Base-by-base conservation (phyloP, 257 asterid genomes). In the Solanum gracilifrons region DNA sequence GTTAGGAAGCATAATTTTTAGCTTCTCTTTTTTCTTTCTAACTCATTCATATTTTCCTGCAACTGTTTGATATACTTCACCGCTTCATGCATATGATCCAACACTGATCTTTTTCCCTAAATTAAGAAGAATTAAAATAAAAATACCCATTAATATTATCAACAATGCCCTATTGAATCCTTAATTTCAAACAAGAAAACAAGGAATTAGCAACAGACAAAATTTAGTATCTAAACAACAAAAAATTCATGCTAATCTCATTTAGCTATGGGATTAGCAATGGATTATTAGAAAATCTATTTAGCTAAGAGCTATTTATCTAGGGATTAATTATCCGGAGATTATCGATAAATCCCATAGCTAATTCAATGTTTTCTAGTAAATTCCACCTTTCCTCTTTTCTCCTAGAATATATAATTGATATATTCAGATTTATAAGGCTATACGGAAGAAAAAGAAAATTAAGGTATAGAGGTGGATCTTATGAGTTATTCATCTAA, bases 21-120 rank as follows among this genome's bases (percentile, higher is more conserved):
- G 85, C 8, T 85, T 82, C 8, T 91, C 92, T 87, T 91, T 86
- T 62, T 79, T 6, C 3, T 37, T 33, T 90, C 29, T 89, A 90
- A 60, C 69, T 90, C 90, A 10, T 88, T 88, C 25, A 92, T 84
- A 35, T 87, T 93, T 23, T 85, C 88, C 75, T 92, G 88, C 93
- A 83, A 86, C 51, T 90, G 51, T 25, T 48, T 89, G 66, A 94
- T 95, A 86, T 94, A 94, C 21, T 60, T 93, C 66, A 86, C 90
- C 0, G 95, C 89, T 74, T 89, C 91, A 16, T 91, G 84, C 85
- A 92, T 86, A 25, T 92, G 94, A 80, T 95, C 95, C 1, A 91
- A 83, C 58, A 87, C 90, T 0, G 95, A 88, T 9, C 93, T 88
- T 84, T 95, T 95, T 18, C 94, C 96, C 98, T 95, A 72, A 1